These are phyloP conservation scores for Carex arenaria DNA, from an alignment of 202 grass and related monocot genomes.

Conservation along the genomic window DNA sequence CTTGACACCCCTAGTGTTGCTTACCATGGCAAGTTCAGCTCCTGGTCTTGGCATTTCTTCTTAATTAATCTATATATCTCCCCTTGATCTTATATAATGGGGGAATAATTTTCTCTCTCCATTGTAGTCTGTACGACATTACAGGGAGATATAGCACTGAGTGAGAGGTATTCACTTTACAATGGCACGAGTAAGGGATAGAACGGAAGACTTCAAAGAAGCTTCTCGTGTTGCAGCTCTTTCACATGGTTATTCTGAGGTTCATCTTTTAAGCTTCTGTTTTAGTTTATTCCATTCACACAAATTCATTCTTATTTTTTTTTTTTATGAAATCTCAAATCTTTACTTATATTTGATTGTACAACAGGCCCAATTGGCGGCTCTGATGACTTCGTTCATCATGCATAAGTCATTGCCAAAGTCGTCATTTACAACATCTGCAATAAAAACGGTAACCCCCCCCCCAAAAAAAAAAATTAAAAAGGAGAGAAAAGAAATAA, in stretches of 20 bases:
- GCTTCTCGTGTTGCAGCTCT: constrained; percentile 47
- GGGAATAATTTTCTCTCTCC: not conserved
- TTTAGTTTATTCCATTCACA: not conserved
- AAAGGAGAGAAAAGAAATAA: not conserved
- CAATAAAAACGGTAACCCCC: constrained; percentile 66
- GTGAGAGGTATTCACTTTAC: not conserved
- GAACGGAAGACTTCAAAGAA: constrained; percentile 85
- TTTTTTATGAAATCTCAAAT: not conserved
- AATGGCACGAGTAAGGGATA: constrained; percentile 67
- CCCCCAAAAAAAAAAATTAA: not conserved
- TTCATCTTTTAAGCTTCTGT: constrained; percentile 18
- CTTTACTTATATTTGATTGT: constrained; percentile 6
- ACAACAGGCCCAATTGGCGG: constrained; percentile 54
- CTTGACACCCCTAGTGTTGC: not conserved
- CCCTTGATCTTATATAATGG: not conserved
- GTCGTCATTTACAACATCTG: constrained; percentile 60
- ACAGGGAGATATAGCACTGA: not conserved
- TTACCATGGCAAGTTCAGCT: not conserved
- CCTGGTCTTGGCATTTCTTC: not conserved
- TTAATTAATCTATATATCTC: not conserved
- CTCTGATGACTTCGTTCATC: constrained; percentile 76
- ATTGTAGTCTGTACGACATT: not conserved
- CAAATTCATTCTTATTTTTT: not conserved
- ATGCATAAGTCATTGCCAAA: constrained; percentile 59
- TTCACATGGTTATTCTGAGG: constrained; percentile 63